Base-by-base conservation (phyloP, 257 asterid species). In the Datura wrightii region DNA sequence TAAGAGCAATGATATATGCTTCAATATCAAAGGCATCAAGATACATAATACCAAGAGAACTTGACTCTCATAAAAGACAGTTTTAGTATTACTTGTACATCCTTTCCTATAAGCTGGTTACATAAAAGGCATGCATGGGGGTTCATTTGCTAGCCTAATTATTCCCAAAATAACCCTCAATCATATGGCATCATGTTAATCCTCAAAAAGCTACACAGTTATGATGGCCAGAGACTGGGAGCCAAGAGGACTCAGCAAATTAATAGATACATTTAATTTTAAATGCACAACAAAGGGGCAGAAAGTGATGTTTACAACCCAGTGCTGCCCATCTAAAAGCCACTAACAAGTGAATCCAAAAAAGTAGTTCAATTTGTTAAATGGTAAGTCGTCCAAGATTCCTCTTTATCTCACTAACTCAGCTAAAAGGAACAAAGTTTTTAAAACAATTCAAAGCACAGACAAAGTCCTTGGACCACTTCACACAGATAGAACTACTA, bases 381-480 rank as follows among this genome's bases (percentile, higher is more conserved):
- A 81, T 88, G 67, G 15, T 52, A 50, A 52, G 39, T 31, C 8
- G 5, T 78, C 79, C 69, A 83, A 84, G 89, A 88, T 86, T 85
- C 89, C 88, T 82, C 79, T 78, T 87, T 69, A 62, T 82, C 89
- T 81, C 86, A 84, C 88, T 83, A 76, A 50, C 14, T 50, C 31
- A 7, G 62, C 42, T 50, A 66, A 39, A 83, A 83, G 62, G 52
- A 67, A 63, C 69, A 83, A 78, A 60, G 2, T 44, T 14, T 65
- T 63, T 85, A 15, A 71, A 86, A 85, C 79, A 87, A 60, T 86
- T 79, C 44, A 85, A 13, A 86, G 37, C 83, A 89, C 16, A 86
- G 93, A 88, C 91, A 92, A 87, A 78, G 63, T 85, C 90, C 85
- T 87, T 13, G 90, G 91, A 90, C 89, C 91, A 86, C 89, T 91